Evolutionary conservation across 2,329 filamentous ascomycete genomes (phyloP).

Genomic region (Corinectria fuckeliana): DNA sequence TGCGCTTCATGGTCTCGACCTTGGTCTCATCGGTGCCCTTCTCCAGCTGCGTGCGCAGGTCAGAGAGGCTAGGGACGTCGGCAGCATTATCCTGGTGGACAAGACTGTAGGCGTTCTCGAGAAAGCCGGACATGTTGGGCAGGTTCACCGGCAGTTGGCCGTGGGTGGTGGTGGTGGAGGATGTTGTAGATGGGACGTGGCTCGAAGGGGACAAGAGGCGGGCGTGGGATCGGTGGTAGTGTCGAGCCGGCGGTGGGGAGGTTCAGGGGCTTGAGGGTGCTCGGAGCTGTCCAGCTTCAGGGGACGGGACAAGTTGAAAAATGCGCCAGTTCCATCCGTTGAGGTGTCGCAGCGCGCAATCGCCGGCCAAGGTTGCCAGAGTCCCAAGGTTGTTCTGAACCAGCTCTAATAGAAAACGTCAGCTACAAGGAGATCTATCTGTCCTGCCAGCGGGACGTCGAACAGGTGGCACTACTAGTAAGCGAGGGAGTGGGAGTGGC

Average conservation of each 20-base stretch:
- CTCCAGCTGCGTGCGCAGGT: constrained; percentile 91
- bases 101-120: constrained; percentile 94
- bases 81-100: constrained; percentile 97
- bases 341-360: constrained; percentile 37
- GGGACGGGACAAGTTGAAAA: constrained; percentile 31
- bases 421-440: constrained; percentile 48
- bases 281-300: constrained; percentile 33
- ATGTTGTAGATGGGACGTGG: constrained; percentile 40
- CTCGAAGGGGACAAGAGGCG: constrained; percentile 32
- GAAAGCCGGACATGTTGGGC: constrained; percentile 86
- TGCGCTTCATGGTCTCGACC: constrained; percentile 94
- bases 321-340: constrained; percentile 42
- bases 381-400: constrained; percentile 38
- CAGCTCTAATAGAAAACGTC: constrained; percentile 40
- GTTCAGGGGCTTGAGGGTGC: constrained; percentile 39
- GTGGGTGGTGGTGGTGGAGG: constrained; percentile 26
- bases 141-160: constrained; percentile 30
- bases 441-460: constrained; percentile 44
- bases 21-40: constrained; percentile 94
- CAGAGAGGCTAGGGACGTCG: constrained; percentile 87
- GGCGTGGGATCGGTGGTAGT: constrained; percentile 36
- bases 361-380: constrained; percentile 37
- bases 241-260: constrained; percentile 43
- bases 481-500: constrained; percentile 33
- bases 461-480: constrained; percentile 53